Evolutionary conservation across 345 rosid genomes (phyloP).

Genomic region (Brassica rapa): DNA sequence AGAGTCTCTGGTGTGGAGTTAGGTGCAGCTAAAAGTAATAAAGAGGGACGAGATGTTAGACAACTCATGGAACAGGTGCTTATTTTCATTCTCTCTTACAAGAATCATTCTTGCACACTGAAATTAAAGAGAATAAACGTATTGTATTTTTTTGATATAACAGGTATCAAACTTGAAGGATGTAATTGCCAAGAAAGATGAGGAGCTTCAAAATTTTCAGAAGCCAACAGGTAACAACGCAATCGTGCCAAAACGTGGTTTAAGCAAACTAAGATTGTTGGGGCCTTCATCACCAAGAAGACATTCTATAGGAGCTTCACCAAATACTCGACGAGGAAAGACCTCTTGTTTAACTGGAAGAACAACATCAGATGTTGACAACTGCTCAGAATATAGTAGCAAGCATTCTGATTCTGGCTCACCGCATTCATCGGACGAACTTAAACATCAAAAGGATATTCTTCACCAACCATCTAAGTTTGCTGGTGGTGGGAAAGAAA

Average conservation of each 20-base stretch:
- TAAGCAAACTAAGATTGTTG: conserved; percentile 47
- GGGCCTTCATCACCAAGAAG: conserved; percentile 74
- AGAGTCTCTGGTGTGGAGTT: conserved; percentile 97
- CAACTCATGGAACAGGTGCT: conserved; percentile 93
- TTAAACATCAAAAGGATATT: conserved; percentile 40
- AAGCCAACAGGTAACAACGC: conserved; percentile 49
- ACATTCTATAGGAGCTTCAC: conserved; percentile 56
- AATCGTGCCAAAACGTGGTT: conserved; percentile 50
- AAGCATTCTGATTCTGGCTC: conserved; percentile 77
- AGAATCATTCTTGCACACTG: neutral
- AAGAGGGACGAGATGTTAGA: conserved; percentile 84
- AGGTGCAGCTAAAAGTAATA: conserved; percentile 89
- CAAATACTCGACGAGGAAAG: conserved; percentile 44
- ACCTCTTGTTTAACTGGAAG: conserved; percentile 47
- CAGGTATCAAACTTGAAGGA: conserved; percentile 84
- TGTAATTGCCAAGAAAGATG: conserved; percentile 69
- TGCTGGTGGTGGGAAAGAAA: conserved; percentile 40
- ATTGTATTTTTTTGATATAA: conserved; percentile 26
- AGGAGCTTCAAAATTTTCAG: conserved; percentile 70
- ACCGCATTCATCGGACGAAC: conserved; percentile 56
- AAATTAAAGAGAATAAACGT: neutral
- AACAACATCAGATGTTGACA: conserved; percentile 63
- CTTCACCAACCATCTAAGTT: conserved; percentile 45
- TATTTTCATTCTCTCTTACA: neutral
- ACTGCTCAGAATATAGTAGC: conserved; percentile 61